phyloP scores from a whole-genome alignment of 1,284 basidiomycete species.

The Amylostereum areolatum region DNA sequence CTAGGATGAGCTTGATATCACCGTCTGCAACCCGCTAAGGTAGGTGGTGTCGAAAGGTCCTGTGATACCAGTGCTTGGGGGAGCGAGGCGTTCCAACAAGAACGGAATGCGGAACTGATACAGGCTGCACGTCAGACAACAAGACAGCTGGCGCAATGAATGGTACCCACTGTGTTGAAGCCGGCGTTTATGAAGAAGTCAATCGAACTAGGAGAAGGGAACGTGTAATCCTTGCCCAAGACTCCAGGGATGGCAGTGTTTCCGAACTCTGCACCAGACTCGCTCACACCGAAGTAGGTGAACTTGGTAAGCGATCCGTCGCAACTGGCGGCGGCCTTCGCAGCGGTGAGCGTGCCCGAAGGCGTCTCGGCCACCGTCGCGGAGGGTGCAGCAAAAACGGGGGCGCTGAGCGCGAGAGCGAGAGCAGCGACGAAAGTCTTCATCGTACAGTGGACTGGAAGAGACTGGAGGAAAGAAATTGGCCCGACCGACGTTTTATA shows the following conservation, averaged over 20 bases:
- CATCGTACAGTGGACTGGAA: slow-evolving; percentile 7
- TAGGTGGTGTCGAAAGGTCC: slow-evolving; percentile 50
- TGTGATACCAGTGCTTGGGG: slow-evolving; percentile 44
- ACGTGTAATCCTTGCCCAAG: slow-evolving; percentile 43
- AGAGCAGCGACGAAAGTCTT: slow-evolving; percentile 19
- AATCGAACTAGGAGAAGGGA: slow-evolving; percentile 39
- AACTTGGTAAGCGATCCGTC: slow-evolving; percentile 45
- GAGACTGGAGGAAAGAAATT: not conserved
- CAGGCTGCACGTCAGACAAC: too few species aligned
- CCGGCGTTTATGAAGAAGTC: slow-evolving; percentile 51
- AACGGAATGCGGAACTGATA: slow-evolving; percentile 50
- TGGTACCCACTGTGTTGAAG: slow-evolving; percentile 38
- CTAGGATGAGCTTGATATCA: slow-evolving; percentile 14
- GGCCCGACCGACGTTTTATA: too few species aligned
- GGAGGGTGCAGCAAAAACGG: slow-evolving; percentile 14
- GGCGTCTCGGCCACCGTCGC: slow-evolving; percentile 6
- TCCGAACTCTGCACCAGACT: slow-evolving; percentile 57
- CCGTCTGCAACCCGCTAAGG: slow-evolving; percentile 42
- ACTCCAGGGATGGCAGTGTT: slow-evolving; percentile 38
- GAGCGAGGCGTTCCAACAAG: slow-evolving; percentile 50
- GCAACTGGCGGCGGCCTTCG: slow-evolving; percentile 20
- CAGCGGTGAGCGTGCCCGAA: slow-evolving; percentile 9
- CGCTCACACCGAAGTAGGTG: slow-evolving; percentile 57
- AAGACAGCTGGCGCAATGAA: not conserved
- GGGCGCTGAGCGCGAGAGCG: slow-evolving; percentile 19